Percentiles rank a stretch among this genome's conserved stretches.
Conservation (phyloP, 352 stramenopile genomes). For the Pythium aquatile region DNA sequence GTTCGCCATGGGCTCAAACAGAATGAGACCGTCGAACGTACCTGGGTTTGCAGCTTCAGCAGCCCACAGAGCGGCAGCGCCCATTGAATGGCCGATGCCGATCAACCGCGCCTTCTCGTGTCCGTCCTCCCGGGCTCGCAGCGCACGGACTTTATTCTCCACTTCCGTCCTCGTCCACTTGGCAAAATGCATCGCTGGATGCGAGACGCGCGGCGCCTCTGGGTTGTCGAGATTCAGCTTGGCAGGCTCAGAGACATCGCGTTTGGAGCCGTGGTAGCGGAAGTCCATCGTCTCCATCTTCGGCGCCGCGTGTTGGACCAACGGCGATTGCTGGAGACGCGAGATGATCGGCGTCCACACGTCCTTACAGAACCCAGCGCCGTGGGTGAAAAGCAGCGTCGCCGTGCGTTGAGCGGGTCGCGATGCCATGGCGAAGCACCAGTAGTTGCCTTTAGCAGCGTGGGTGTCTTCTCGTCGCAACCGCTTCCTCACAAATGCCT, state of each 20-base stretch:
- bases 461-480: too few species aligned
- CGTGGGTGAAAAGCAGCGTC: constrained; percentile 52
- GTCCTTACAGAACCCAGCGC: constrained; percentile 45
- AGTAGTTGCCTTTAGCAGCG: too few species aligned
- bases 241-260: constrained; percentile 32
- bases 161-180: constrained; percentile 20
- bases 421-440: too few species aligned
- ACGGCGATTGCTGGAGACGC: constrained; percentile 28
- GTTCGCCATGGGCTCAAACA: constrained; percentile 47
- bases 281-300: constrained; percentile 36
- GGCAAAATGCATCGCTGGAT: constrained; percentile 36
- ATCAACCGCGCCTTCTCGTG: constrained; percentile 30
- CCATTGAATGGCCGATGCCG: constrained; percentile 52
- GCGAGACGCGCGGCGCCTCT: constrained; percentile 28
- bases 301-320: neutral
- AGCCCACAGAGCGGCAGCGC: constrained; percentile 34
- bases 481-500: too few species aligned
- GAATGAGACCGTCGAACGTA: constrained; percentile 39
- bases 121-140: constrained; percentile 3
- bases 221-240: constrained; percentile 26
- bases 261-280: constrained; percentile 39
- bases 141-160: constrained; percentile 1
- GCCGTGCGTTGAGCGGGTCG: neutral
- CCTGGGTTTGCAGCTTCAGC: constrained; percentile 31
- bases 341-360: constrained; percentile 46